Conservation (phyloP, 78 protist species). For the Pelomyxa schiedti region DNA sequence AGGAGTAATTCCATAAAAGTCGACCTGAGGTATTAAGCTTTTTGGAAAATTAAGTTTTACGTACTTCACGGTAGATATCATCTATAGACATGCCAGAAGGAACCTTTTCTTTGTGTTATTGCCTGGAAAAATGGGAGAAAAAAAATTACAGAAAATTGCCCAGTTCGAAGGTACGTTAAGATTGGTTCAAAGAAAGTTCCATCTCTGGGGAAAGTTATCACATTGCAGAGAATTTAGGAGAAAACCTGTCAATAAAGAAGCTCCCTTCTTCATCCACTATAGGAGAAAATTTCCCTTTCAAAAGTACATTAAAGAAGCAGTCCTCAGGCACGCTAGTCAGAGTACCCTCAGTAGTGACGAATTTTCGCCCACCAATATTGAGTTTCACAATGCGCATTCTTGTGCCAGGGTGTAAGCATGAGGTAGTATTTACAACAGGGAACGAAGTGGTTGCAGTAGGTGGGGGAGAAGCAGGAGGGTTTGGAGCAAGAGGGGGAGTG, state of each 20-base stretch:
- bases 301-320: neutral
- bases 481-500: too few relatives aligned
- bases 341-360: neutral
- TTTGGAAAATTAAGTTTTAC: too few relatives aligned
- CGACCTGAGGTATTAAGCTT: too few relatives aligned
- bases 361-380: neutral
- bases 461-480: too few relatives aligned
- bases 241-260: neutral
- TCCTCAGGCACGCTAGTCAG: neutral
- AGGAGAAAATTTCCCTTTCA: neutral
- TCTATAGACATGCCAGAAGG: neutral
- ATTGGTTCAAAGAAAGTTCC: neutral
- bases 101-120: too few relatives aligned
- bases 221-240: too few relatives aligned
- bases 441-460: too few relatives aligned
- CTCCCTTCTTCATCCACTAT: neutral
- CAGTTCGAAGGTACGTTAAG: neutral
- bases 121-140: too few relatives aligned
- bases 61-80: neutral
- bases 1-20: neutral
- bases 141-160: too few relatives aligned
- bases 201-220: too few relatives aligned
- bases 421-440: too few relatives aligned
- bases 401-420: too few relatives aligned
- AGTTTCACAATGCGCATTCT: neutral